Conservation (phyloP, 345 rosid species). For the Boechera stricta region DNA sequence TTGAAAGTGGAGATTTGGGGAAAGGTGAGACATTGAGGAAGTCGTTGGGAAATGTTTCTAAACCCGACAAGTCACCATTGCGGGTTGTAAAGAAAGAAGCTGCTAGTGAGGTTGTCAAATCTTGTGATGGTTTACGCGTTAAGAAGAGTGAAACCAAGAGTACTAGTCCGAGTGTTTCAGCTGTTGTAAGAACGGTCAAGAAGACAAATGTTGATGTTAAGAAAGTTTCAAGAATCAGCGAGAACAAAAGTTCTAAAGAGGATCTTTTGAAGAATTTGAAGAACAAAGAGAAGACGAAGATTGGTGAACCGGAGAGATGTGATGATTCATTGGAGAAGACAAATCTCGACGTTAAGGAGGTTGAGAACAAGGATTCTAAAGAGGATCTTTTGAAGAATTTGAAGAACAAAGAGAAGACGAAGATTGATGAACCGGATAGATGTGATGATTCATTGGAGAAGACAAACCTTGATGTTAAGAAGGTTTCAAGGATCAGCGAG, state of each 20-base stretch:
- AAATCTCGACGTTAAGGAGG: constrained; percentile 43
- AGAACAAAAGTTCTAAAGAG: constrained; percentile 36
- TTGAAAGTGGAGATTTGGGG: constrained; percentile 34
- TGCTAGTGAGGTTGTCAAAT: constrained; percentile 28
- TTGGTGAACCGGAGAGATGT: constrained; percentile 15
- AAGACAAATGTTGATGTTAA: constrained; percentile 40
- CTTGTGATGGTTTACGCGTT: constrained; percentile 16
- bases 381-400: constrained; percentile 43
- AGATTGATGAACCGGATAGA: constrained; percentile 28
- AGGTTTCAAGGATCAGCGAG: constrained; percentile 22
- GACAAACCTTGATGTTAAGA: constrained; percentile 38
- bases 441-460: constrained; percentile 39
- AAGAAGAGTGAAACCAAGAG: constrained; percentile 32
- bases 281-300: constrained; percentile 39
- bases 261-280: constrained; percentile 44
- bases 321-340: constrained; percentile 19
- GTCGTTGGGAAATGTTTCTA: constrained; percentile 20
- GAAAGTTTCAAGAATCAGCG: constrained; percentile 49
- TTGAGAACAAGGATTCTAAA: constrained; percentile 40
- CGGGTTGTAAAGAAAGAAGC: constrained; percentile 39
- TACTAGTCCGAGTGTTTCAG: constrained; percentile 20
- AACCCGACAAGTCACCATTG: constrained; percentile 33
- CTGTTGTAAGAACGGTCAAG: constrained; percentile 24
- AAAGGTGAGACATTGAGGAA: constrained; percentile 43
- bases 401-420: constrained; percentile 44